Conservation (phyloP, 2,329 filamentous ascomycete genomes). For the Claviceps capensis region DNA sequence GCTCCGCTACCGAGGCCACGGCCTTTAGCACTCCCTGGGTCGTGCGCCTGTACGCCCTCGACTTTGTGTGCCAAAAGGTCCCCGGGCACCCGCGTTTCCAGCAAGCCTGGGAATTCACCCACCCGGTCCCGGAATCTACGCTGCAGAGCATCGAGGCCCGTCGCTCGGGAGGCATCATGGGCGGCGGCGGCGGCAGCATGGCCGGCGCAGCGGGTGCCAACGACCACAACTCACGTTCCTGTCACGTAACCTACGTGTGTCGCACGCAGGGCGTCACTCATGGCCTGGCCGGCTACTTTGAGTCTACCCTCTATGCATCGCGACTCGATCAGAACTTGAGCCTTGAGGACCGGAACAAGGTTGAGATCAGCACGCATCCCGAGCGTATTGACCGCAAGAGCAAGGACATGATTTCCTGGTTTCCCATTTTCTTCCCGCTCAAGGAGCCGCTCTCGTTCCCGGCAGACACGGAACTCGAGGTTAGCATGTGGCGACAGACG, state of each 20-base stretch:
- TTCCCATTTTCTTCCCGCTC: constrained; percentile 93
- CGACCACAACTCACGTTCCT: constrained; percentile 78
- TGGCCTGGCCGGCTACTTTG: constrained; percentile 88
- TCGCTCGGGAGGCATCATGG: constrained; percentile 48
- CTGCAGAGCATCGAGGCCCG: constrained; percentile 42
- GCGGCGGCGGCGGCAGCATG: constrained; percentile 59
- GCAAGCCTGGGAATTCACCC: constrained; percentile 66
- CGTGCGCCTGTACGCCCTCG: constrained; percentile 78
- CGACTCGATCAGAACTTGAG: constrained; percentile 16
- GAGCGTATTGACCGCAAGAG: constrained; percentile 87
- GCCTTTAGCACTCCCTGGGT: constrained; percentile 91
- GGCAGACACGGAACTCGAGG: constrained; percentile 68
- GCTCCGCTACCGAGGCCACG: constrained; percentile 46
- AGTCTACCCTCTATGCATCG: constrained; percentile 76
- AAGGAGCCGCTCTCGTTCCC: constrained; percentile 84
- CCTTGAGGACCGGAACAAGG: constrained; percentile 23
- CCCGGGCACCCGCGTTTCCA: constrained; percentile 53
- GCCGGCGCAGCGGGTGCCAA: constrained; percentile 68
- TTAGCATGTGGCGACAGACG: constrained; percentile 93
- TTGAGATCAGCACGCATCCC: constrained; percentile 87
- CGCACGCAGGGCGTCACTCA: constrained; percentile 72
- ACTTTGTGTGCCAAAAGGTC: constrained; percentile 60
- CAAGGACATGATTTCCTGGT: constrained; percentile 98
- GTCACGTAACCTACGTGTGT: constrained; percentile 65
- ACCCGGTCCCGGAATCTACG: constrained; percentile 51